Evolutionary conservation across 1,139 yeast genomes (phyloP), one percentile per base, ranked within the genome.

Genomic region (Candida albicans): DNA sequence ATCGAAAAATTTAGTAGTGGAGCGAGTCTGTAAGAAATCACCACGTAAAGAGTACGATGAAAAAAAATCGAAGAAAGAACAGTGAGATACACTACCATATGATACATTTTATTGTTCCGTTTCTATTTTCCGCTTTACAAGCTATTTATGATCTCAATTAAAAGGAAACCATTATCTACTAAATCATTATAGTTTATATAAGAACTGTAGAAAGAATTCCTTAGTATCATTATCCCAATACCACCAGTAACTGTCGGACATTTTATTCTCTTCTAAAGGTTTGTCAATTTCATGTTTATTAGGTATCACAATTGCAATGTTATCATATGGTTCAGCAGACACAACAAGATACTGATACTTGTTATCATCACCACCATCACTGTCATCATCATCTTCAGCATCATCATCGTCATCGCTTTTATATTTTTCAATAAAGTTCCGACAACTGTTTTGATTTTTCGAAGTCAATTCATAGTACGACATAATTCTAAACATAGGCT

Each of bases 321-420:
- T 86, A 46, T 87, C 93, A 60, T 87, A 89, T 1, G 96, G 96
- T 57, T 87, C 96, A 0, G 87, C 95, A 24, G 88, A 80, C 0
- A 88, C 63, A n/a, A 88, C 79, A 50, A 89, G 57, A 56, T 84
- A 88, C 60, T 86, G 95, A 61, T 56, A 64, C 64, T 44, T 64
- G 55, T 41, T 55, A 5, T 62, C 55, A 18, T 74, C 68, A 48
- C 75, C 72, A 8, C 67, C 66, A 3, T 67, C 62, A 1, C 48
- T 54, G 6, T 46, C 47, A 8, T 52, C 58, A n/a, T 49, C 52
- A 6, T 49, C 51, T n/a, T 51, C 56, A 4, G 44, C 50, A 14
- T 51, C 53, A 14, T 57, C 56, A 8, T 49, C 39, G 15, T 39
- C 39, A 31, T 45, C 31, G 12, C 36, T 28, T 25, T 37, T 37